Conservation (phyloP, 2,329 filamentous ascomycete genomes). For the Calonectria henricotiae region DNA sequence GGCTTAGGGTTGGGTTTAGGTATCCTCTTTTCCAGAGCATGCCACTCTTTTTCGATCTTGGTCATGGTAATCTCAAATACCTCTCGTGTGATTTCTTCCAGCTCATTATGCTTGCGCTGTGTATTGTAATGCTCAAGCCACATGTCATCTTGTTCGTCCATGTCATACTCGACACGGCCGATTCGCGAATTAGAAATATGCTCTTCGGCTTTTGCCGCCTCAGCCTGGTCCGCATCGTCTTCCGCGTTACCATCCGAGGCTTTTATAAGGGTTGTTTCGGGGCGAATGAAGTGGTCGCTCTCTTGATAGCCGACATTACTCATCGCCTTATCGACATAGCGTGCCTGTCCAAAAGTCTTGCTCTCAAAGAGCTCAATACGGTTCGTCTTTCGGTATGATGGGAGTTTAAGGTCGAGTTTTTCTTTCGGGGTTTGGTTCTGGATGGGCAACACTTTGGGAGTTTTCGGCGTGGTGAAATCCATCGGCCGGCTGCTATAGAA, state of each 20-base stretch:
- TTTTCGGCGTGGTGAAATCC: conserved; percentile 67
- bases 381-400: conserved; percentile 83
- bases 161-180: conserved; percentile 96
- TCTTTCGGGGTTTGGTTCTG: conserved; percentile 87
- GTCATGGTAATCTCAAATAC: conserved; percentile 99
- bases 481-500: conserved; percentile 69
- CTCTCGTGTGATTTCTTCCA: conserved; percentile 90
- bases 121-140: conserved; percentile 91
- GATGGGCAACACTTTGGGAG: conserved; percentile 80
- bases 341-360: conserved; percentile 86
- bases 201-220: conserved; percentile 53
- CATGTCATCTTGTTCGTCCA: conserved; percentile 99
- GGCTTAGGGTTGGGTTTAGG: conserved; percentile 98
- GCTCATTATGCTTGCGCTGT: conserved; percentile 80
- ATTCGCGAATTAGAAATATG: conserved; percentile 63
- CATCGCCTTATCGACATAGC: conserved; percentile 97
- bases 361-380: conserved; percentile 88
- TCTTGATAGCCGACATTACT: conserved; percentile 97
- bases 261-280: conserved; percentile 81
- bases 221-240: conserved; percentile 70
- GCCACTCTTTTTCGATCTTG: conserved; percentile 99
- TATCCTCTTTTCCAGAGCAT: conserved; percentile 94
- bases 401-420: conserved; percentile 82
- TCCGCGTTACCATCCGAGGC: conserved; percentile 73
- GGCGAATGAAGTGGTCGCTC: conserved; percentile 88